Evolutionary conservation across 805 yeast species (phyloP).

Genomic region (Metschnikowia koreensis): DNA sequence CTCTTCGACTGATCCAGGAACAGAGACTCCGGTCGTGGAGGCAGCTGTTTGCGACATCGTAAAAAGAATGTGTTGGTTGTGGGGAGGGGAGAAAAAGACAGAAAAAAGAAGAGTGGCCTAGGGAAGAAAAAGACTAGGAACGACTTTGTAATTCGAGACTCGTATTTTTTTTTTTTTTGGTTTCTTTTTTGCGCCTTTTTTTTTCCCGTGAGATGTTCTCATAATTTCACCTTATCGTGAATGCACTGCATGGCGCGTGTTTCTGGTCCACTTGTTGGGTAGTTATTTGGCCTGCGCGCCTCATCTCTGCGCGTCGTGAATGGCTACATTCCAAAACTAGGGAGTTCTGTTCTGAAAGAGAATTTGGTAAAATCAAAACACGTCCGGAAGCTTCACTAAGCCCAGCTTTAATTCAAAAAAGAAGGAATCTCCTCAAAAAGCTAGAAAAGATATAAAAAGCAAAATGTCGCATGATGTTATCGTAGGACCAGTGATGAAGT

Average conservation of each 20-base stretch:
- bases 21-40: constrained; percentile 9
- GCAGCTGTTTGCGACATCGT: constrained; percentile 18
- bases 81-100: background rate
- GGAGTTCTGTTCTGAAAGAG: too few species aligned
- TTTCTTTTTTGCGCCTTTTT: background rate
- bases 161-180: background rate
- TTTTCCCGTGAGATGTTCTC: background rate
- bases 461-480: too few species aligned
- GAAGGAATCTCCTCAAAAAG: too few species aligned
- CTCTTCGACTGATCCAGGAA: background rate
- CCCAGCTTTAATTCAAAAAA: too few species aligned
- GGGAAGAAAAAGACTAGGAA: background rate
- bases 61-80: background rate
- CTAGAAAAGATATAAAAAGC: too few species aligned
- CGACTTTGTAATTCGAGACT: background rate
- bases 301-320: background rate
- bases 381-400: too few species aligned
- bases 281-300: background rate
- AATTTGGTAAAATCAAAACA: too few species aligned
- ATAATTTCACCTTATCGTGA: background rate
- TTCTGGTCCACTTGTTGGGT: background rate
- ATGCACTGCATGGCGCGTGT: background rate
- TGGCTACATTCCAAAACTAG: background rate
- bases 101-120: background rate
- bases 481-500: background rate